Evolutionary conservation across 164 flowering plant species (phyloP).

Genomic region (Akebia trifoliata): DNA sequence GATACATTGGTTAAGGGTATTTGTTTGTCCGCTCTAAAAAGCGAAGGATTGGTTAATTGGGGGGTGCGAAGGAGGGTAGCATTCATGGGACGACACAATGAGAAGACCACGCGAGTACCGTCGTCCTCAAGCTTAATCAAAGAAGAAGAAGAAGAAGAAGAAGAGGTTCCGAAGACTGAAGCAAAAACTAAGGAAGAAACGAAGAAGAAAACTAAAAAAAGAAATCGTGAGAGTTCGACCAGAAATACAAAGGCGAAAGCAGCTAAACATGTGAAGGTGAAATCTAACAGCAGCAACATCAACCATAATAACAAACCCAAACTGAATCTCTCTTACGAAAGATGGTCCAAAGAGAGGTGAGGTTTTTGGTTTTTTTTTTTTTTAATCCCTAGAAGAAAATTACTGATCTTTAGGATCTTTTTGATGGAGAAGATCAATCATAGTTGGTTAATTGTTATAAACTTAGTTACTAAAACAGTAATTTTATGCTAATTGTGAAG

Average conservation of each 20-base stretch:
- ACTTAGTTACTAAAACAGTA: not conserved
- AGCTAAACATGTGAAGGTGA: constrained; percentile 14
- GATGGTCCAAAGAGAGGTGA: constrained; percentile 90
- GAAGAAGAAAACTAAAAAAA: constrained; percentile 20
- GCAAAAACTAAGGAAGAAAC: constrained; percentile 6
- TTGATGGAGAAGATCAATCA: not conserved
- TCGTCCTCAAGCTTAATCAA: not conserved
- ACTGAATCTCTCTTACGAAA: constrained; percentile 33
- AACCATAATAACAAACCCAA: not conserved
- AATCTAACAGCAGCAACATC: not conserved
- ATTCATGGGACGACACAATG: constrained; percentile 34
- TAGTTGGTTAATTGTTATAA: not conserved
- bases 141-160: constrained; percentile 12
- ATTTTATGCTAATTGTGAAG: constrained; percentile 26
- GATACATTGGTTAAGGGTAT: constrained; percentile 18
- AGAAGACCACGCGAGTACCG: constrained; percentile 6
- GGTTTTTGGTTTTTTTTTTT: not conserved
- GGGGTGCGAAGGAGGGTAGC: constrained; percentile 43
- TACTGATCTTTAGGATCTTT: not conserved
- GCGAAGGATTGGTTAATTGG: constrained; percentile 47
- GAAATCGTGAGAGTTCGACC: constrained; percentile 17
- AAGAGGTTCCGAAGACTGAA: not conserved
- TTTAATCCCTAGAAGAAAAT: not conserved
- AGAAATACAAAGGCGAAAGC: constrained; percentile 7
- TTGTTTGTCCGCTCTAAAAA: constrained; percentile 30